Conservation (phyloP, 1,139 yeast species). For the Lodderomyces theae region DNA sequence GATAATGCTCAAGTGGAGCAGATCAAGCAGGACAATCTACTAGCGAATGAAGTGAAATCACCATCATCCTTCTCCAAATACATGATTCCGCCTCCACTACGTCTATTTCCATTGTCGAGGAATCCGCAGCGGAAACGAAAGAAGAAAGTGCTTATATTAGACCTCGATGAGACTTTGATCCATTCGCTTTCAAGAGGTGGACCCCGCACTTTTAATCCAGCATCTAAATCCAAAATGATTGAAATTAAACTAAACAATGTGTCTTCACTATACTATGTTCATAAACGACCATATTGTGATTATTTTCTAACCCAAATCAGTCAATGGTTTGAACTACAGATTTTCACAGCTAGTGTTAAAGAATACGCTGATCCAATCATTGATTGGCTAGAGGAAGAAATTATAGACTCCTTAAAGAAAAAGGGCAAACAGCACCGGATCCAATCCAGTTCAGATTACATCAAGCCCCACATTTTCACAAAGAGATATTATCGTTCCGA, state of each 20-base stretch:
- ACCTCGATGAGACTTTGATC: slow-evolving; percentile 89
- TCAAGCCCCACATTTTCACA: slow-evolving; percentile 33
- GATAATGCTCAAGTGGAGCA: slow-evolving; percentile 42
- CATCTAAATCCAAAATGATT: slow-evolving; percentile 67
- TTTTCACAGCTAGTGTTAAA: slow-evolving; percentile 90
- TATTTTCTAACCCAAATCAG: slow-evolving; percentile 73
- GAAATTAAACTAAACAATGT: slow-evolving; percentile 72
- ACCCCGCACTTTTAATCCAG: slow-evolving; percentile 46
- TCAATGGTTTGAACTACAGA: slow-evolving; percentile 84
- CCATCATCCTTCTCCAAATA: slow-evolving; percentile 53
- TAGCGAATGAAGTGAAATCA: slow-evolving; percentile 52
- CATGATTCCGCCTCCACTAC: slow-evolving; percentile 47
- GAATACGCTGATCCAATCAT: slow-evolving; percentile 98
- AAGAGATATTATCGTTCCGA: slow-evolving; percentile 75
- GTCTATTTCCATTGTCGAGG: slow-evolving; percentile 43
- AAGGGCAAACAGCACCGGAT: slow-evolving; percentile 7
- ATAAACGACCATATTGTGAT: slow-evolving; percentile 90
- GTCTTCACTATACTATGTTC: slow-evolving; percentile 83
- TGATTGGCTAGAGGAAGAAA: slow-evolving; percentile 65
- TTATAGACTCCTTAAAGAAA: slow-evolving; percentile 17
- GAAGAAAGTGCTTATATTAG: slow-evolving; percentile 75
- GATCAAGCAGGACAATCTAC: slow-evolving; percentile 36
- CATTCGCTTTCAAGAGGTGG: slow-evolving; percentile 78
- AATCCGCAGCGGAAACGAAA: slow-evolving; percentile 37
- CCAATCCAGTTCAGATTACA: neutral